phyloP scores from a whole-genome alignment of 2,329 filamentous ascomycete species.

The Lecanicillium sp. region DNA sequence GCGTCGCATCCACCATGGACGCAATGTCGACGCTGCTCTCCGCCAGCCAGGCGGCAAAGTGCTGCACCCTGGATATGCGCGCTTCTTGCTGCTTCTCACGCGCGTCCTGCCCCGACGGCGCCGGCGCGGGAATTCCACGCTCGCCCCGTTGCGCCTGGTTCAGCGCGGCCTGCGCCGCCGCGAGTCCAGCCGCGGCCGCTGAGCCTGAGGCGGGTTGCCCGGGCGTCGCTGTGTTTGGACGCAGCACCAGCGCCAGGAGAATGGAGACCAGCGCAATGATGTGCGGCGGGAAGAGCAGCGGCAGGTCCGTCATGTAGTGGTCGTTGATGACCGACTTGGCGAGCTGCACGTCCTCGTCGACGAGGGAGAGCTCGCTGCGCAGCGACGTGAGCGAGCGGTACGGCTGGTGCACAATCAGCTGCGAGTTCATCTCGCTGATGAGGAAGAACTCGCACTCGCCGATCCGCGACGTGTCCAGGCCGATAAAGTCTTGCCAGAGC shows the following conservation, averaged over 20 bases:
- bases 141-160: slow-evolving; percentile 33
- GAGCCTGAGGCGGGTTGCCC: slow-evolving; percentile 21
- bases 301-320: slow-evolving; percentile 87
- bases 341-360: slow-evolving; percentile 69
- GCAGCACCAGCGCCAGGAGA: slow-evolving; percentile 74
- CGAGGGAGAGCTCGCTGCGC: slow-evolving; percentile 60
- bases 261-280: slow-evolving; percentile 81
- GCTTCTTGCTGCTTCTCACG: slow-evolving; percentile 45
- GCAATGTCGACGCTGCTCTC: slow-evolving; percentile 81
- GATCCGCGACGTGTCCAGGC: slow-evolving; percentile 71
- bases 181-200: slow-evolving; percentile 34
- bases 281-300: slow-evolving; percentile 78
- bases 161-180: slow-evolving; percentile 40
- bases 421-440: slow-evolving; percentile 84
- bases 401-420: slow-evolving; percentile 84
- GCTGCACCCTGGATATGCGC: slow-evolving; percentile 57
- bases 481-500: slow-evolving; percentile 73
- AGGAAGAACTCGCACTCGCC: slow-evolving; percentile 92
- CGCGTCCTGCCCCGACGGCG: slow-evolving; percentile 18
- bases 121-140: not conserved
- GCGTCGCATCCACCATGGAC: slow-evolving; percentile 79
- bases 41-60: slow-evolving; percentile 69
- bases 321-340: slow-evolving; percentile 86
- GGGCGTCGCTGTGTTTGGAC: slow-evolving; percentile 39
- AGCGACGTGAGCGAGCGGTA: slow-evolving; percentile 74